Conservation (phyloP, 345 rosid genomes). For the Lumnitzera littorea region DNA sequence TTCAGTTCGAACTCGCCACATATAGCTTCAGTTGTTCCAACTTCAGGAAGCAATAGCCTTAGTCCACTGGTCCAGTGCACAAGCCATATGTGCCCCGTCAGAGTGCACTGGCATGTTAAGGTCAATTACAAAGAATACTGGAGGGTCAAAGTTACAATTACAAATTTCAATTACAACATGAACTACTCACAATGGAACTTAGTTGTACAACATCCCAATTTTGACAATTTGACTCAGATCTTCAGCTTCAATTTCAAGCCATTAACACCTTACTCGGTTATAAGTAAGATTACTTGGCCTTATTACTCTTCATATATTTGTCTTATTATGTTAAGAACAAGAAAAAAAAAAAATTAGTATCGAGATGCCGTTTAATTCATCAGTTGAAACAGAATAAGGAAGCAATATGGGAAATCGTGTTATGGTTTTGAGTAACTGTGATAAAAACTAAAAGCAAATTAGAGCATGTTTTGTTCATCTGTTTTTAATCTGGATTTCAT, state of each 20-base stretch:
- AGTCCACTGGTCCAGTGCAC: slow-evolving; percentile 68
- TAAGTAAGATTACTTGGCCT: slow-evolving; percentile 43
- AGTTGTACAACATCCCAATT: slow-evolving; percentile 80
- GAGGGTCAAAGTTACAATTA: slow-evolving; percentile 70
- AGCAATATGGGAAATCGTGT: too few relatives aligned
- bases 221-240: slow-evolving; percentile 56
- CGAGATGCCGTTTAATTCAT: too few relatives aligned
- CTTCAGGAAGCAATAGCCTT: slow-evolving; percentile 22
- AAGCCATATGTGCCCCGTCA: slow-evolving; percentile 83
- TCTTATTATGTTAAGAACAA: not conserved
- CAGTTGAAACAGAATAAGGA: too few relatives aligned
- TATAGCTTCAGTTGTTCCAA: slow-evolving; percentile 53
- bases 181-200: slow-evolving; percentile 82
- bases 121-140: slow-evolving; percentile 76
- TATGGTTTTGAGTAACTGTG: too few relatives aligned
- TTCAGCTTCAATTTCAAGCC: slow-evolving; percentile 72
- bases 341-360: too few relatives aligned
- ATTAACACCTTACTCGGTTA: slow-evolving; percentile 45
- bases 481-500: too few relatives aligned
- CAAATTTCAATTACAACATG: slow-evolving; percentile 77
- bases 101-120: slow-evolving; percentile 92
- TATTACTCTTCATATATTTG: not conserved
- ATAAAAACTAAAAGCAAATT: too few relatives aligned
- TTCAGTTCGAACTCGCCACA: slow-evolving; percentile 48
- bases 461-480: too few relatives aligned